Percentiles rank a stretch among this genome's conserved stretches.
phyloP scores from a whole-genome alignment of 108 stramenopile species.

The Stephanodiscus triporus region DNA sequence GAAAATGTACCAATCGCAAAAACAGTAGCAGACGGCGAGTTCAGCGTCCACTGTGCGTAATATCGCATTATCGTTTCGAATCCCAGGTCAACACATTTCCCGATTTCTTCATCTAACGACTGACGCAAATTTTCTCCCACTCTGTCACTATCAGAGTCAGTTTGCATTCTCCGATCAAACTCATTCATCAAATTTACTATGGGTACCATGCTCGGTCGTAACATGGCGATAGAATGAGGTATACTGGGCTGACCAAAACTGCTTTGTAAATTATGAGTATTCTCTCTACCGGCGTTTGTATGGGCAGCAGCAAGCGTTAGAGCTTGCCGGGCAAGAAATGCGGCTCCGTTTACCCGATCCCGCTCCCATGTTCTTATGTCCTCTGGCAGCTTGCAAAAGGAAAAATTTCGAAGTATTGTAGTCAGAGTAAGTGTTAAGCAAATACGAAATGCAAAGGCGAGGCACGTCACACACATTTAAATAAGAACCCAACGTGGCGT shows the following conservation, averaged over 20 bases:
- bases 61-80: slow-evolving; percentile 21
- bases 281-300: slow-evolving; percentile 15
- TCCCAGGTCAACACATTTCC: slow-evolving; percentile 29
- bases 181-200: slow-evolving; percentile 57
- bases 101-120: slow-evolving; percentile 30
- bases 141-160: not conserved
- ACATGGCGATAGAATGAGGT: slow-evolving; percentile 44
- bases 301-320: slow-evolving; percentile 40
- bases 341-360: slow-evolving; percentile 55
- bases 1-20: slow-evolving; percentile 53
- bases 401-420: too few species aligned
- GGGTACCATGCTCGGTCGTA: slow-evolving; percentile 61
- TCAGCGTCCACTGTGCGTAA: slow-evolving; percentile 7
- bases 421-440: not conserved
- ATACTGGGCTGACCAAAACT: slow-evolving; percentile 9
- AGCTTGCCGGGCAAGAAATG: slow-evolving; percentile 46
- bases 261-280: slow-evolving; percentile 10
- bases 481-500: slow-evolving; percentile 52
- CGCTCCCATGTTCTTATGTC: slow-evolving; percentile 45
- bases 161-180: slow-evolving; percentile 23
- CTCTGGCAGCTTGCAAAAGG: slow-evolving; percentile 13
- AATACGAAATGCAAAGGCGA: not conserved
- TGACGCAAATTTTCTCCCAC: slow-evolving; percentile 13
- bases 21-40: not conserved
- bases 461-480: slow-evolving; percentile 7